Evolutionary conservation across 768 basidiomycete species (phyloP).

Genomic region (Suillus ampliporus): DNA sequence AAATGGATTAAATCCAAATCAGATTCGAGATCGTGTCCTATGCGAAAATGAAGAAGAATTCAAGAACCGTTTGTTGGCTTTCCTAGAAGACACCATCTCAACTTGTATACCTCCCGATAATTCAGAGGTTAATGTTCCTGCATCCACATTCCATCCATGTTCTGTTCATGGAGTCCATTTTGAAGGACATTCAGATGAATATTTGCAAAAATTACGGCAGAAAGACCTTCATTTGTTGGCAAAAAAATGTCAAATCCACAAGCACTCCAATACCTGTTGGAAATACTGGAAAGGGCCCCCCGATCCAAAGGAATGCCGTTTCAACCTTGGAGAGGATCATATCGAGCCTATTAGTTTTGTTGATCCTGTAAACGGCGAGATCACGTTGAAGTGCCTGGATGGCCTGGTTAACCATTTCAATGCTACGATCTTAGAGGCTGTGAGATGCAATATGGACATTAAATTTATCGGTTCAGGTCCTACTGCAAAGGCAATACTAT

Average conservation of each 20-base stretch:
- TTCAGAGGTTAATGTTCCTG: too few relatives aligned
- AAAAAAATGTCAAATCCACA: constrained; percentile 36
- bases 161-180: constrained; percentile 16
- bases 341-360: constrained; percentile 20
- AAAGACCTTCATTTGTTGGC: constrained; percentile 34
- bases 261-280: constrained; percentile 42
- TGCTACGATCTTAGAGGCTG: constrained; percentile 38
- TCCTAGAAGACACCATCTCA: constrained; percentile 34
- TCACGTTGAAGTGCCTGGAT: constrained; percentile 41
- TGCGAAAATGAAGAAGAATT: constrained; percentile 26
- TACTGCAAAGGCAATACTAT: constrained; percentile 47
- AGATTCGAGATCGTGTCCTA: constrained; percentile 24
- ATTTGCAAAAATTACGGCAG: neutral
- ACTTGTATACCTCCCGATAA: too few relatives aligned
- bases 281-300: constrained; percentile 39
- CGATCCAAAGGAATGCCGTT: constrained; percentile 34
- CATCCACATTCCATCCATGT: constrained; percentile 22
- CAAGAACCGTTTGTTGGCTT: constrained; percentile 20
- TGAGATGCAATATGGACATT: constrained; percentile 54
- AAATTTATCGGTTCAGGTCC: constrained; percentile 50
- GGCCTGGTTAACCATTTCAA: constrained; percentile 52
- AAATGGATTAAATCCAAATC: constrained; percentile 37
- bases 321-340: constrained; percentile 35
- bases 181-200: neutral
- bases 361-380: constrained; percentile 19